Conservation (phyloP, 2,329 filamentous ascomycete species). For the Aspergillus ibericus region DNA sequence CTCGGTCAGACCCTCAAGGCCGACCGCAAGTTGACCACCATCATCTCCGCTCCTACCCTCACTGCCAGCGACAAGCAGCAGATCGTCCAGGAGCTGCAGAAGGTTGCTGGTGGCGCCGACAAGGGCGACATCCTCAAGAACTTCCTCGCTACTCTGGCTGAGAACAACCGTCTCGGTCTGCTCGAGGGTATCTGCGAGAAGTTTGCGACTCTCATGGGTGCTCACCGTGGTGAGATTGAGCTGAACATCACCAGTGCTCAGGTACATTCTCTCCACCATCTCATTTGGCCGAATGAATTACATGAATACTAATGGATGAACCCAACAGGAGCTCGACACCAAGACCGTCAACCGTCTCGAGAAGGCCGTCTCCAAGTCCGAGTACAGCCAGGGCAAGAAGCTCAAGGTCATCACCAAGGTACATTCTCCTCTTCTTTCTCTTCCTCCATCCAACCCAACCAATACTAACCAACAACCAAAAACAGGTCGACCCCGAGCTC, state of each 20-base stretch:
- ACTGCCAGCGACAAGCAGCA: conserved; percentile 74
- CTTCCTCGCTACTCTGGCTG: conserved; percentile 84
- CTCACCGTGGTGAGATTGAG: conserved; percentile 89
- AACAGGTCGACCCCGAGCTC: conserved; percentile 88
- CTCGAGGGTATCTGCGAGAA: conserved; percentile 82
- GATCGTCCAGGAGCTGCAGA: conserved; percentile 84
- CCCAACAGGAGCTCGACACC: conserved; percentile 72
- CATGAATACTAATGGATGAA: background rate
- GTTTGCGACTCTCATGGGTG: conserved; percentile 84
- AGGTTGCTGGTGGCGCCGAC: conserved; percentile 71
- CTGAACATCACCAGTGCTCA: conserved; percentile 85
- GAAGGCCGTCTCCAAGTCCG: conserved; percentile 81
- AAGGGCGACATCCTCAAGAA: conserved; percentile 86
- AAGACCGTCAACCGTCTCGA: conserved; percentile 85
- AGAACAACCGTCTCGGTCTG: conserved; percentile 91
- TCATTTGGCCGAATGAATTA: background rate
- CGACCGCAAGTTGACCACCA: conserved; percentile 74
- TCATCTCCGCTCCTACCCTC: conserved; percentile 81
- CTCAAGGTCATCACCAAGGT: conserved; percentile 94
- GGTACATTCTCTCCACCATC: conserved; percentile 51
- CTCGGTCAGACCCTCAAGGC: conserved; percentile 73
- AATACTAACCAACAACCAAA: background rate
- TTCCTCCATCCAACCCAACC: conserved; percentile 7
- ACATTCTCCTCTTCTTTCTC: conserved; percentile 28
- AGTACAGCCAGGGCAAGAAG: conserved; percentile 91